Evolutionary conservation across 2,329 filamentous ascomycete genomes (phyloP).

Genomic region (Neofusicoccum sp.): DNA sequence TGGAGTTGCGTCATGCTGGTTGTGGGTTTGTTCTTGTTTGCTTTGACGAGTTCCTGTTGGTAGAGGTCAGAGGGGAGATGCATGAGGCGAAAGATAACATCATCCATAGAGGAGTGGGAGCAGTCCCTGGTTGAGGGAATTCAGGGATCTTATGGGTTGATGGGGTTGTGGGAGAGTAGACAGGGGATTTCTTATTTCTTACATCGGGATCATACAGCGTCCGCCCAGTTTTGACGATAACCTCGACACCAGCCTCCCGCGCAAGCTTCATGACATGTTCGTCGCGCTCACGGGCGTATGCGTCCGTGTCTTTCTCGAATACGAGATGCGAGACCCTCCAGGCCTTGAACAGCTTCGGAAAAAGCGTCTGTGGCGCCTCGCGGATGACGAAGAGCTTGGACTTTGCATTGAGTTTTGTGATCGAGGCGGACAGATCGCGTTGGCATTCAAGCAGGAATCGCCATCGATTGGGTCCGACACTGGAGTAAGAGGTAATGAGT

Average conservation of each 20-base stretch:
- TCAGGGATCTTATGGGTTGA: too few species aligned
- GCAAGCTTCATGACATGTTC: slow-evolving; percentile 58
- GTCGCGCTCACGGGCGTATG: slow-evolving; percentile 67
- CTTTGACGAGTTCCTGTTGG: slow-evolving; percentile 53
- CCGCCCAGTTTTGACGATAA: slow-evolving; percentile 63
- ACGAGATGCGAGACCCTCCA: slow-evolving; percentile 75
- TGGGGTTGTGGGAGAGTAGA: neutral
- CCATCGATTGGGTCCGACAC: slow-evolving; percentile 71
- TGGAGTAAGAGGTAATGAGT: neutral
- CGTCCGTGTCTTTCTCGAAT: slow-evolving; percentile 76
- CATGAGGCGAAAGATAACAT: too few species aligned
- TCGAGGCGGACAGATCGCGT: slow-evolving; percentile 64
- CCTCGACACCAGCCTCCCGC: slow-evolving; percentile 63
- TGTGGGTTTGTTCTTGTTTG: slow-evolving; percentile 67
- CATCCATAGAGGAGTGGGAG: too few species aligned
- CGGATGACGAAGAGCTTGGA: slow-evolving; percentile 71
- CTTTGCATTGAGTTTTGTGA: slow-evolving; percentile 66
- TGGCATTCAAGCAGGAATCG: slow-evolving; percentile 75
- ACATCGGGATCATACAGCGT: slow-evolving; percentile 72
- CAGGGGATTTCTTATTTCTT: neutral
- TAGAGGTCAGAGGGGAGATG: neutral
- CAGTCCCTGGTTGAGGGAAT: too few species aligned
- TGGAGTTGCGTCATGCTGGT: slow-evolving; percentile 72
- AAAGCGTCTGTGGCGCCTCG: slow-evolving; percentile 68
- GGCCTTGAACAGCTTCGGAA: slow-evolving; percentile 69